These are phyloP conservation scores for Sarocladiaceae sp. DNA, from an alignment of 2,329 filamentous ascomycete genomes.

Conservation along the genomic window DNA sequence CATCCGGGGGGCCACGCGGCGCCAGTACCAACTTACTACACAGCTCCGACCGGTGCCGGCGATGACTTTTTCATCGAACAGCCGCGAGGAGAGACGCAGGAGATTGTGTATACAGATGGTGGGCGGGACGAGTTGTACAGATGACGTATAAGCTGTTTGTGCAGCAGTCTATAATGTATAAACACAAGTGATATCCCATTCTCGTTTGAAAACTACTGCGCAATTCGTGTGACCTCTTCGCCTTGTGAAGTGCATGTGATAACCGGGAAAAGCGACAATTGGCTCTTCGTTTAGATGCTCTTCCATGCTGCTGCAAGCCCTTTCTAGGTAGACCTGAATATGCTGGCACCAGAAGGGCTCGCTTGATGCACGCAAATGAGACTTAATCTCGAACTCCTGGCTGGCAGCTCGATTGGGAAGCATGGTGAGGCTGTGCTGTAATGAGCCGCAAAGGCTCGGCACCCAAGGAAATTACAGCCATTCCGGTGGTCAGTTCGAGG, in stretches of 20 bases:
- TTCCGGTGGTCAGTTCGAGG: background rate
- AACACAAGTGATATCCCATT: background rate
- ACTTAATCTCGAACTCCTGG: background rate
- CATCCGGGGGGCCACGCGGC: slow-evolving; percentile 21
- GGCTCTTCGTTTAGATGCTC: too few species aligned
- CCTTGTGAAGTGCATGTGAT: background rate
- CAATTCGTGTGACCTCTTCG: background rate
- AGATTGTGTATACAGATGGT: slow-evolving; percentile 42
- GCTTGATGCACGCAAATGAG: background rate
- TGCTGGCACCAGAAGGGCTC: background rate
- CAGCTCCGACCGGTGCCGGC: slow-evolving; percentile 19
- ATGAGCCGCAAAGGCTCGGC: background rate
- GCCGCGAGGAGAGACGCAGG: slow-evolving; percentile 35
- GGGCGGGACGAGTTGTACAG: slow-evolving; percentile 31
- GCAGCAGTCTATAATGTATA: background rate
- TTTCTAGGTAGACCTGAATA: background rate
- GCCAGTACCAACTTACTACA: slow-evolving; percentile 41
- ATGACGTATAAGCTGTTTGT: slow-evolving; percentile 15
- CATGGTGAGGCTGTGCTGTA: background rate
- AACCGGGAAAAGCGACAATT: too few species aligned
- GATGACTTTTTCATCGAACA: slow-evolving; percentile 42
- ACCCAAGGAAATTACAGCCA: background rate
- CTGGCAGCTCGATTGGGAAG: background rate
- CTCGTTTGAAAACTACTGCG: background rate
- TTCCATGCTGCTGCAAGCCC: too few species aligned